Percentiles rank a stretch among this genome's conserved stretches.
Evolutionary conservation across 2,329 filamentous ascomycete genomes (phyloP).

Genomic region (Gnomoniopsis sp.): DNA sequence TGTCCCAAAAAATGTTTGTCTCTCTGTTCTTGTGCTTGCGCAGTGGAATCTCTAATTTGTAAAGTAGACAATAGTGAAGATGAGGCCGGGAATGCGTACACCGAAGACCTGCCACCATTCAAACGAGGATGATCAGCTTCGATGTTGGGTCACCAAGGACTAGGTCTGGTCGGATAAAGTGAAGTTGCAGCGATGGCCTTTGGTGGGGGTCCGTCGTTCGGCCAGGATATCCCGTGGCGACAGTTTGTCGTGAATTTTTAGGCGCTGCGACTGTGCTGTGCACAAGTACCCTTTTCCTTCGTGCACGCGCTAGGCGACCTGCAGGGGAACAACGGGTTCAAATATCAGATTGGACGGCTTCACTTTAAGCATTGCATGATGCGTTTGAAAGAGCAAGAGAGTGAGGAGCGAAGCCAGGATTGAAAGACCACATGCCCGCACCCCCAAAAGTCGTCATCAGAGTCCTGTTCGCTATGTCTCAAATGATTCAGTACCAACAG

Average conservation of each 20-base stretch:
- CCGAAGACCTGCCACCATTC: not conserved
- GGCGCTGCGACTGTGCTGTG: not conserved
- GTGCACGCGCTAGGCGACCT: conserved; percentile 8
- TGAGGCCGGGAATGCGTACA: not conserved
- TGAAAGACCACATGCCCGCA: not conserved
- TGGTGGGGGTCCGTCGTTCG: conserved; percentile 2
- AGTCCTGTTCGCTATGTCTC: not conserved
- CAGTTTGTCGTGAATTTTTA: not conserved
- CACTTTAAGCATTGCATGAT: not conserved
- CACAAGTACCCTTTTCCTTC: not conserved
- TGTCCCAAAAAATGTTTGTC: not conserved
- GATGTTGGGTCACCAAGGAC: conserved; percentile 5
- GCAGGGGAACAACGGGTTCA: not conserved
- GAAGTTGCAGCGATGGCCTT: conserved; percentile 5
- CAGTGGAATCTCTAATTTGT: not conserved
- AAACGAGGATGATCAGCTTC: not conserved
- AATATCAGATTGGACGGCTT: not conserved
- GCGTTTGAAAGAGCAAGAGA: not conserved
- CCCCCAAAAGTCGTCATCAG: conserved; percentile 1
- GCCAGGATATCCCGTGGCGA: not conserved
- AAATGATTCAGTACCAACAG: not conserved
- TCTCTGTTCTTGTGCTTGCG: not conserved
- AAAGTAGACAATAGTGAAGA: not conserved
- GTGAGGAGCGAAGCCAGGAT: not conserved
- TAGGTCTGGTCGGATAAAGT: not conserved